phyloP scores from a whole-genome alignment of 2,329 filamentous ascomycete genomes.

The Fusarium compactum region DNA sequence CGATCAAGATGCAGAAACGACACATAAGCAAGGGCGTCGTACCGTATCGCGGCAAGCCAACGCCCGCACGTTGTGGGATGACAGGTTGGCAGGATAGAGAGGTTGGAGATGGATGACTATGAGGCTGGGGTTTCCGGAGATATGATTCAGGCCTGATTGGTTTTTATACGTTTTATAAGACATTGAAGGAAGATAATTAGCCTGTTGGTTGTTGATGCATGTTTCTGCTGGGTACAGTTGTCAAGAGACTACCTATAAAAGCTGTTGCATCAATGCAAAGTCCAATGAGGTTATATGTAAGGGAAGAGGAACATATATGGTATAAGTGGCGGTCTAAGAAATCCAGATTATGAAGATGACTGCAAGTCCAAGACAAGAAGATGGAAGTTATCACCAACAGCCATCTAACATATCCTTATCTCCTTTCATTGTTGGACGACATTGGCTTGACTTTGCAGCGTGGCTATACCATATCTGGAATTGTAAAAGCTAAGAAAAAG shows the following conservation, averaged over 20 bases:
- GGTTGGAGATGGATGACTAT: conserved; percentile 9
- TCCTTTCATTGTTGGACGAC: conserved; percentile 3
- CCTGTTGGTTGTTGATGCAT: conserved; percentile 8
- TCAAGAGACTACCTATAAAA: neutral
- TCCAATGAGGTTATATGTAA: conserved; percentile 36
- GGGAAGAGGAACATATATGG: conserved; percentile 14
- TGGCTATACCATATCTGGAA: neutral
- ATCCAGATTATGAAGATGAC: conserved; percentile 12
- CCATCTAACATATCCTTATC: neutral
- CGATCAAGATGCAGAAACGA: conserved; percentile 25
- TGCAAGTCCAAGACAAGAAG: conserved; percentile 18
- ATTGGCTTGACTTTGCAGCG: conserved; percentile 21
- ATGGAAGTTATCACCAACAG: conserved; percentile 4
- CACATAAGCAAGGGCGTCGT: conserved; percentile 32
- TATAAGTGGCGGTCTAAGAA: conserved; percentile 20
- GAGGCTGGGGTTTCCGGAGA: neutral
- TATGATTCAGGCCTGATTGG: conserved; percentile 18
- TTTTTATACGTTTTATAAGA: conserved; percentile 19
- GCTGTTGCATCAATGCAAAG: conserved; percentile 12
- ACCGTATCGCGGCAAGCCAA: conserved; percentile 24
- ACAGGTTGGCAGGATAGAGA: conserved; percentile 37
- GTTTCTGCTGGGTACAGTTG: conserved; percentile 12
- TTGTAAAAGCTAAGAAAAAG: neutral
- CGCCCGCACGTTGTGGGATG: conserved; percentile 43
- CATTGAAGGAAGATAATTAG: conserved; percentile 11